A percentile compares a stretch with the other conserved stretches of the same genome.
These are phyloP conservation scores for Penicillium expansum DNA, from an alignment of 2,329 filamentous ascomycete species.

Conservation along the genomic window DNA sequence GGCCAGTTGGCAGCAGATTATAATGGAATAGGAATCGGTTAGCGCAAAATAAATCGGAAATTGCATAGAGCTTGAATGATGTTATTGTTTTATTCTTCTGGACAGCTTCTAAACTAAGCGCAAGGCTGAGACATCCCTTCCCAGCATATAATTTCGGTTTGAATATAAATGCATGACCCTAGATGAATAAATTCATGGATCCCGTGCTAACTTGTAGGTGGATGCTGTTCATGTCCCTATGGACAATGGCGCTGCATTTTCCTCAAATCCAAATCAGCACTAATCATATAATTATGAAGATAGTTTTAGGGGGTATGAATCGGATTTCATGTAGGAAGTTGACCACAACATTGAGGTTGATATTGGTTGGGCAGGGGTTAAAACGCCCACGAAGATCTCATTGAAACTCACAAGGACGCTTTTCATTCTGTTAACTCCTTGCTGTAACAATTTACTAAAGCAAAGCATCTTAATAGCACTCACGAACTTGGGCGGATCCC, in stretches of 20 bases:
- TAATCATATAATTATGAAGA: constrained; percentile 4
- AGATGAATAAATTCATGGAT: neutral
- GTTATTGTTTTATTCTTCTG: neutral
- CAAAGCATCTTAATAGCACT: too few relatives aligned
- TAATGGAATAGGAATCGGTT: neutral
- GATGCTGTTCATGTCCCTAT: constrained; percentile 23
- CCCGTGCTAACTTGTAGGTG: neutral
- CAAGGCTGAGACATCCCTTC: too few relatives aligned
- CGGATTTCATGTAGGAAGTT: neutral
- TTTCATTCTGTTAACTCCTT: too few relatives aligned
- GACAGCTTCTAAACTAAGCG: too few relatives aligned
- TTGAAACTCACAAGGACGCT: neutral
- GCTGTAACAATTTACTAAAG: too few relatives aligned
- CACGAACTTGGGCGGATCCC: too few relatives aligned
- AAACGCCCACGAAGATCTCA: neutral
- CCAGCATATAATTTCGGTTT: too few relatives aligned
- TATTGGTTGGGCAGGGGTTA: neutral
- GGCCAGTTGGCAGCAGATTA: neutral
- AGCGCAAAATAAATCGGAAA: neutral
- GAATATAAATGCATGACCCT: neutral
- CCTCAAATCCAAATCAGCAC: constrained; percentile 22
- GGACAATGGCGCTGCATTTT: constrained; percentile 27
- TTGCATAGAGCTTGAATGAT: neutral
- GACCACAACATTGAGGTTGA: too few relatives aligned
- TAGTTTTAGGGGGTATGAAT: neutral